Conservation (phyloP, 805 yeast species). For the Yarrowia osloensis region DNA sequence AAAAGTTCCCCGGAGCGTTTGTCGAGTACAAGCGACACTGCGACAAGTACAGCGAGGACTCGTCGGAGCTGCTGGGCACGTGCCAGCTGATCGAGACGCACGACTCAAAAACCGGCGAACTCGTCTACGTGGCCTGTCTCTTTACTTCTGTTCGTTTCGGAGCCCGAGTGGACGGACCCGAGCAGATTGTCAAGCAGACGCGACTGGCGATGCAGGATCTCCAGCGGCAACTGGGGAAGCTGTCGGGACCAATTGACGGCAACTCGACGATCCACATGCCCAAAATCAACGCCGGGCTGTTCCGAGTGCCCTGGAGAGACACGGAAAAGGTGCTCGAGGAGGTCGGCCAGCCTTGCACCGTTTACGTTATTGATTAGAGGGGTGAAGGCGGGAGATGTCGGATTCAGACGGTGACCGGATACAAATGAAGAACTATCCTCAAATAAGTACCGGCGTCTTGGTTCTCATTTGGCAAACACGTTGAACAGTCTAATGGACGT, state of each 20-base stretch:
- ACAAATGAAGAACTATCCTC: too few species aligned
- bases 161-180: constrained; percentile 43
- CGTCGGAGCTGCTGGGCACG: constrained; percentile 53
- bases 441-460: too few species aligned
- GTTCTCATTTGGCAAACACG: too few species aligned
- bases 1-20: constrained; percentile 60
- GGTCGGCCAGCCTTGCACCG: constrained; percentile 46
- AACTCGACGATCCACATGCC: constrained; percentile 61
- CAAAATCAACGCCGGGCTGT: constrained; percentile 74
- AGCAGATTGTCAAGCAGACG: constrained; percentile 55
- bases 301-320: constrained; percentile 74
- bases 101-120: constrained; percentile 38
- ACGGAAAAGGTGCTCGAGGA: constrained; percentile 57
- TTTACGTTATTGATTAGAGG: constrained; percentile 43
- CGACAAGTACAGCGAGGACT: constrained; percentile 34
- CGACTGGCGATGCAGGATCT: constrained; percentile 52
- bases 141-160: constrained; percentile 67
- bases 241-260: constrained; percentile 30
- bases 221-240: constrained; percentile 42
- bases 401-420: too few species aligned
- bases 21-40: constrained; percentile 51
- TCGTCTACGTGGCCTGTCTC: constrained; percentile 56
- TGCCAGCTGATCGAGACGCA: constrained; percentile 48
- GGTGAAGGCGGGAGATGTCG: too few species aligned
- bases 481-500: too few species aligned